Evolutionary conservation across 2,329 filamentous ascomycete genomes (phyloP).

Genomic region (Blastomyces parvus): DNA sequence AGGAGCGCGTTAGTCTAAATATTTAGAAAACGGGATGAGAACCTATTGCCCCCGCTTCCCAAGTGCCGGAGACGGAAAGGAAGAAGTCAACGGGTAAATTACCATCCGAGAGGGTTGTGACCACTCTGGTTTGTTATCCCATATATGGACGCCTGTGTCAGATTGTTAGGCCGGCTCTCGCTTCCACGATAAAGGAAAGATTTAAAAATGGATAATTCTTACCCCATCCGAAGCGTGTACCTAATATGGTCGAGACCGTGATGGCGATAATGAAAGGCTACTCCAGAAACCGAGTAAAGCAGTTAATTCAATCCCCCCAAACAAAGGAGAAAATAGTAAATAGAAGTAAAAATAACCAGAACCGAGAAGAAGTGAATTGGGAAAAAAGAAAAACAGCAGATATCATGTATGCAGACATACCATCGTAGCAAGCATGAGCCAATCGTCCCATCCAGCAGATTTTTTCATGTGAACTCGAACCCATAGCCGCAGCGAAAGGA

Average conservation of each 20-base stretch:
- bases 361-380: neutral
- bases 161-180: neutral
- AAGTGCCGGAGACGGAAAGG: neutral
- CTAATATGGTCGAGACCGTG: constrained; percentile 14
- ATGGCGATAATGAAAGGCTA: constrained; percentile 13
- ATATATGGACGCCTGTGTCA: constrained; percentile 15
- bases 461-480: constrained; percentile 16
- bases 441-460: constrained; percentile 17
- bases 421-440: constrained; percentile 16
- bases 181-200: neutral
- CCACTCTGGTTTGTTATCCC: constrained; percentile 15
- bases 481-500: constrained; percentile 18
- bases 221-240: constrained; percentile 18
- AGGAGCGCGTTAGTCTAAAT: neutral
- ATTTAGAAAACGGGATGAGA: neutral
- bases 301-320: neutral
- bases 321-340: neutral
- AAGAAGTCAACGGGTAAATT: neutral
- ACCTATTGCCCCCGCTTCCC: neutral
- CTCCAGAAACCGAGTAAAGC: neutral
- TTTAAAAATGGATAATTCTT: neutral
- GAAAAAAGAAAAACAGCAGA: neutral
- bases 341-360: neutral
- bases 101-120: constrained; percentile 11
- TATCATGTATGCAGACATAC: constrained; percentile 10